Evolutionary conservation across 1,284 basidiomycete genomes (phyloP), one percentile per base, ranked within the genome.

Genomic region (Termitomyces sp.): DNA sequence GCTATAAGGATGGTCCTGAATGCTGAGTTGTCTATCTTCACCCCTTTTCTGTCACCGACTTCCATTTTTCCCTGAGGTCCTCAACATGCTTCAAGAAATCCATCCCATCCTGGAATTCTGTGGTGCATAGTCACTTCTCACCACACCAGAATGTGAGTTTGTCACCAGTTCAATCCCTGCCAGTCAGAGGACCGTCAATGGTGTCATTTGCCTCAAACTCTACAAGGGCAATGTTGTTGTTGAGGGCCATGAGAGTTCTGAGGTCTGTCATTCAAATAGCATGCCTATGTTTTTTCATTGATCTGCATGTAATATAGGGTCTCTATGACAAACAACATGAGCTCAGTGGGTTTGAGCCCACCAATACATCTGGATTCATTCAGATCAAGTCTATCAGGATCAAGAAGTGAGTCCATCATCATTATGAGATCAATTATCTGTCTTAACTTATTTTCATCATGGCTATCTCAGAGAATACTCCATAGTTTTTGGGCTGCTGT

Each of bases 161-260:
- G 76, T 98, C 68, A 90, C 88, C 58, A 84, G 88, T 68, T 81
- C 90, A 60, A 90, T 97, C 67, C 92, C 93, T 8, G 86, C 91
- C 34, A 94, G 91, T 70, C 96, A 99, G 78, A 83, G 91, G 73
- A 98, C 94, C 24, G 97, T 98, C 63, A 99, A 98, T 68, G 96
- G 97, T 52, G 68, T 88, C 48, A 94, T 99, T 56, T 83, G 89
- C 58, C 73, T 99, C 64, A 92, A 92, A 71, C 74, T 98, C 44
- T 95, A 96, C 84, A 97, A 97, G 80, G 96, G 97, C 59, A 98
- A 98, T 72, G 92, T 96, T 47, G 80, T 96, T 62, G 81, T 99
- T 58, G 92, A 98, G 70, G 96, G 96, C 47, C 86, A 97, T 56
- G 84, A 84, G 66, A 96, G 94, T 59, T 81, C 92, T 24, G 94